These are phyloP conservation scores for Wickerhamiella bombiphila DNA, from an alignment of 805 yeast species.

Conservation along the genomic window DNA sequence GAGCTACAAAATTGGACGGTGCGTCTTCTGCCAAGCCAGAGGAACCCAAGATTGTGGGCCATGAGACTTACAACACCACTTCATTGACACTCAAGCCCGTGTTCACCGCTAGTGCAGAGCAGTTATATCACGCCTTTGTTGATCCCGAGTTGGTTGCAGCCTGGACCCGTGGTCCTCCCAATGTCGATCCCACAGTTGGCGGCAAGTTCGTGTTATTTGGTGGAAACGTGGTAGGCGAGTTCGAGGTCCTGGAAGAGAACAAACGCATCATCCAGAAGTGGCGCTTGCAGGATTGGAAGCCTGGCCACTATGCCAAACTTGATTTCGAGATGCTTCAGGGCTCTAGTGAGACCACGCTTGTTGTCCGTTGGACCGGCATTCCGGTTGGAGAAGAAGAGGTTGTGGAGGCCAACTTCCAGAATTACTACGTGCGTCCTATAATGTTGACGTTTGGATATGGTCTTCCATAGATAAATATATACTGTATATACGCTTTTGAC, in stretches of 20 bases:
- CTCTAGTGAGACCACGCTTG: conserved; percentile 67
- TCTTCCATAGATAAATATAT: conserved; percentile 19
- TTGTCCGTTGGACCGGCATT: conserved; percentile 68
- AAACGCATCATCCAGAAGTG: conserved; percentile 57
- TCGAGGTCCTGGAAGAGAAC: conserved; percentile 43
- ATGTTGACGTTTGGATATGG: conserved; percentile 92
- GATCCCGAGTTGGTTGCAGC: conserved; percentile 71
- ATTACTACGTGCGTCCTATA: conserved; percentile 77
- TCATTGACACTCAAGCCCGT: conserved; percentile 60
- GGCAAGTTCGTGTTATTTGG: conserved; percentile 63
- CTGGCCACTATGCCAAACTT: conserved; percentile 63
- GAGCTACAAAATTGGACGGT: no score
- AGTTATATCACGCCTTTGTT: conserved; percentile 60
- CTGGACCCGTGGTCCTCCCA: conserved; percentile 71
- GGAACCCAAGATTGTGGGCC: conserved; percentile 9
- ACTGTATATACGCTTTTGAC: conserved; percentile 1
- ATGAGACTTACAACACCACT: conserved; percentile 61
- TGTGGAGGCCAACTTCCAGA: conserved; percentile 71
- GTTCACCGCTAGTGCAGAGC: conserved; percentile 80
- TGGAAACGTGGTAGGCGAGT: conserved; percentile 67
- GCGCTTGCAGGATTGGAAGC: conserved; percentile 83
- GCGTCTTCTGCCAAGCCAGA: conserved; percentile 8
- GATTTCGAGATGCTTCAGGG: conserved; percentile 59
- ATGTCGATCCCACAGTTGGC: conserved; percentile 43
- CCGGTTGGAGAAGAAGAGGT: conserved; percentile 93